Evolutionary conservation across 208 protist species (phyloP).

Genomic region (Leishmania martiniquensis): DNA sequence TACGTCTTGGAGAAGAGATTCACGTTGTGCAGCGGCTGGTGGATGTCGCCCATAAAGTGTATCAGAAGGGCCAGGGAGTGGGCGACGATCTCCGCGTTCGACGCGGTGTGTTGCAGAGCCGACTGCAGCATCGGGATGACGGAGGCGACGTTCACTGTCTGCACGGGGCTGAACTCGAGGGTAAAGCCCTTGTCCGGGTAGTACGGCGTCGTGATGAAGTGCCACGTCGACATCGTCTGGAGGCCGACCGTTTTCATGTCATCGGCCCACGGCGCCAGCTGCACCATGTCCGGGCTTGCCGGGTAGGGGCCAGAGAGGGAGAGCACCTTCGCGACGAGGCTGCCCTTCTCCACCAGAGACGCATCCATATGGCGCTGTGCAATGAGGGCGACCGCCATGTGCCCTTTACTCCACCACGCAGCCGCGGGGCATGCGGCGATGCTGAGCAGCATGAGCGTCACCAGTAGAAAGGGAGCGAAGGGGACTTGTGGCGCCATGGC

Average conservation of each 20-base stretch:
- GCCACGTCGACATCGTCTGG: slow-evolving; percentile 40
- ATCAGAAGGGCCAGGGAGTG: slow-evolving; percentile 41
- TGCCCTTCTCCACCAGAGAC: slow-evolving; percentile 12
- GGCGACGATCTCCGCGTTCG: slow-evolving; percentile 8
- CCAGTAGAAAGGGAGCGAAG: background rate
- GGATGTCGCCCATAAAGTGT: slow-evolving; percentile 62
- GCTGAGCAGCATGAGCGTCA: background rate
- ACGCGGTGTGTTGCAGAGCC: slow-evolving; percentile 11
- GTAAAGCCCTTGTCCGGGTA: slow-evolving; percentile 21
- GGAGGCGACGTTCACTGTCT: slow-evolving; percentile 40
- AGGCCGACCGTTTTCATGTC: slow-evolving; percentile 43
- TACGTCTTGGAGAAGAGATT: slow-evolving; percentile 38
- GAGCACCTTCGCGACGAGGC: slow-evolving; percentile 7
- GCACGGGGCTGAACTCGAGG: slow-evolving; percentile 23
- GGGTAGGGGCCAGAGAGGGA: slow-evolving; percentile 41
- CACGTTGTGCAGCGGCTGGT: slow-evolving; percentile 41
- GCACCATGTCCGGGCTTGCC: slow-evolving; percentile 44
- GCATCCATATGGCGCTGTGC: slow-evolving; percentile 37
- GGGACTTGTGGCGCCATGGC: background rate
- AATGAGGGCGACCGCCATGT: slow-evolving; percentile 64
- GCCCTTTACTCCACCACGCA: slow-evolving; percentile 56
- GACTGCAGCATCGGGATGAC: slow-evolving; percentile 33
- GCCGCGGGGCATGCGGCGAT: background rate
- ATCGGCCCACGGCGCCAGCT: slow-evolving; percentile 52
- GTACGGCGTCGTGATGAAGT: slow-evolving; percentile 56